Conservation (phyloP, 768 basidiomycete genomes). For the Pleurotus ostreatus region DNA sequence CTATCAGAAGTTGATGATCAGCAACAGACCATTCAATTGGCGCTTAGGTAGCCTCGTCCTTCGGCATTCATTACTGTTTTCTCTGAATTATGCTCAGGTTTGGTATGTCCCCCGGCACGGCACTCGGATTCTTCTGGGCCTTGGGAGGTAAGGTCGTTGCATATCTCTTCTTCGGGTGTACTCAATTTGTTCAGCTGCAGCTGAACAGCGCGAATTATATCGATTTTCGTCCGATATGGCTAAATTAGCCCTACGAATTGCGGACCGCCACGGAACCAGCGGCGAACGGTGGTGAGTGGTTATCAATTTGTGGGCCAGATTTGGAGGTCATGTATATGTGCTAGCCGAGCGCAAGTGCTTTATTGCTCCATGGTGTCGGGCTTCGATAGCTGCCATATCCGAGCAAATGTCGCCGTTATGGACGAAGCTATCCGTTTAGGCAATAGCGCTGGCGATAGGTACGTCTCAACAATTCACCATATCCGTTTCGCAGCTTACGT, state of each 20-base stretch:
- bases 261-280: constrained; percentile 57
- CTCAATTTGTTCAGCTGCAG: constrained; percentile 36
- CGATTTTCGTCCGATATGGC: constrained; percentile 67
- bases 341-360: constrained; percentile 53
- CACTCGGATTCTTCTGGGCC: constrained; percentile 72
- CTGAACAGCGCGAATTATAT: constrained; percentile 60
- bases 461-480: constrained; percentile 4
- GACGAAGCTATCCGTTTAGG: constrained; percentile 64
- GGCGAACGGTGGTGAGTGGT: constrained; percentile 61
- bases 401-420: constrained; percentile 54
- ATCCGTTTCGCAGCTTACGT: not conserved
- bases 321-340: constrained; percentile 8
- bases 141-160: constrained; percentile 42
- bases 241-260: constrained; percentile 63
- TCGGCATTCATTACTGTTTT: not conserved
- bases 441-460: constrained; percentile 67
- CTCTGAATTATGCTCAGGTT: constrained; percentile 31
- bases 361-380: constrained; percentile 63
- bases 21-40: constrained; percentile 57
- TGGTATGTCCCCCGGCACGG: constrained; percentile 67
- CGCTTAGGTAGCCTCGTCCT: constrained; percentile 44
- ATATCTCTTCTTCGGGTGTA: not conserved
- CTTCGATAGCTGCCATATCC: constrained; percentile 63
- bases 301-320: not conserved
- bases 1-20: not conserved